phyloP scores from a whole-genome alignment of 495 filamentous ascomycete genomes.

The Aspergillus olivimuriae region DNA sequence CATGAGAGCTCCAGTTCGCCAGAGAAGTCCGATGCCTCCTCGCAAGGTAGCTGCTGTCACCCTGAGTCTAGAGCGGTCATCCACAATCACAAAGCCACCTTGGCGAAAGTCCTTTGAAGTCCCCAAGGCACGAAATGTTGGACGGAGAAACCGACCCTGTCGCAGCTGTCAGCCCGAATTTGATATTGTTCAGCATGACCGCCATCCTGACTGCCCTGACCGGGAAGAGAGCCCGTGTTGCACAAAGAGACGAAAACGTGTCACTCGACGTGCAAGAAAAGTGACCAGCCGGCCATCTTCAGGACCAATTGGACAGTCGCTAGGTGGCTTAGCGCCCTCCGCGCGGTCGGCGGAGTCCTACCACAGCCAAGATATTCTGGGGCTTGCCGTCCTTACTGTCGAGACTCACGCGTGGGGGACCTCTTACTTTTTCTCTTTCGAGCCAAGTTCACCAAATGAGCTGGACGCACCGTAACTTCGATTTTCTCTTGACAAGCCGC shows the following conservation, averaged over 20 bases:
- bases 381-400: too few relatives aligned
- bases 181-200: too few relatives aligned
- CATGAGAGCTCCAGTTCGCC: not conserved
- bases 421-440: too few relatives aligned
- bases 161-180: not conserved
- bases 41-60: not conserved
- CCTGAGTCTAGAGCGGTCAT: not conserved
- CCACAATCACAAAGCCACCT: not conserved
- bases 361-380: too few relatives aligned
- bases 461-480: too few relatives aligned
- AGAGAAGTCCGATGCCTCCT: not conserved
- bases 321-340: not conserved
- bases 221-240: not conserved
- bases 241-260: constrained; percentile 1
- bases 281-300: constrained; percentile 1
- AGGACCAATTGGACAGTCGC: not conserved
- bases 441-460: too few relatives aligned
- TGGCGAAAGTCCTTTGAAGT: constrained; percentile 1
- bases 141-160: not conserved
- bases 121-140: not conserved
- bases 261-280: not conserved
- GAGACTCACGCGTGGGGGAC: too few relatives aligned
- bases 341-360: too few relatives aligned
- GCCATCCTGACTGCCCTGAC: not conserved
- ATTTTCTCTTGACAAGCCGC: not conserved